Percentiles rank a stretch among this genome's conserved stretches.
Conservation (phyloP, 345 rosid species). For the Rhodamnia rubescens region DNA sequence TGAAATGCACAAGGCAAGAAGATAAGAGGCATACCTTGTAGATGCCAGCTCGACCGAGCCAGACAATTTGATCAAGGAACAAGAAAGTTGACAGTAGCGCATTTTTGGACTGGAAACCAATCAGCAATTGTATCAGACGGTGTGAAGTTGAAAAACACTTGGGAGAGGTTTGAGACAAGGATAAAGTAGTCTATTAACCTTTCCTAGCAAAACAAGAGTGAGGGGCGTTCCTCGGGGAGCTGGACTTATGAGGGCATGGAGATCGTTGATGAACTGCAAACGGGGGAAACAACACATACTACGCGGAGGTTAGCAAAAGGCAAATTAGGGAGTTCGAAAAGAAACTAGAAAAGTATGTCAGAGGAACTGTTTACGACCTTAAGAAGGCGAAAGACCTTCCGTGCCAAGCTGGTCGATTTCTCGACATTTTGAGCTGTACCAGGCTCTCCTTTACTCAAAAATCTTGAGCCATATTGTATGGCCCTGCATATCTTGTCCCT, state of each 20-base stretch:
- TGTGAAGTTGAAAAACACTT: neutral
- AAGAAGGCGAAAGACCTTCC: slow-evolving; percentile 95
- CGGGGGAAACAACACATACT: neutral
- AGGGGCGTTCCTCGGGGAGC: slow-evolving; percentile 85
- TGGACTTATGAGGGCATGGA: slow-evolving; percentile 82
- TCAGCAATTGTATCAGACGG: neutral
- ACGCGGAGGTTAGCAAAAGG: neutral
- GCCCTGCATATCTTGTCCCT: slow-evolving; percentile 99
- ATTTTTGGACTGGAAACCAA: slow-evolving; percentile 68
- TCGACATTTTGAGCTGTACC: slow-evolving; percentile 93
- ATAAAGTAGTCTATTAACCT: slow-evolving; percentile 30
- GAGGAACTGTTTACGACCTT: slow-evolving; percentile 28
- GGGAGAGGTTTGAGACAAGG: neutral
- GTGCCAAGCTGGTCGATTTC: slow-evolving; percentile 88
- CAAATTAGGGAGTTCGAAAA: neutral
- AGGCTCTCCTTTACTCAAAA: slow-evolving; percentile 80
- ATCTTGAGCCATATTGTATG: slow-evolving; percentile 92
- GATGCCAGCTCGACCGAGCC: slow-evolving; percentile 93
- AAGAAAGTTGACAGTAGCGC: slow-evolving; percentile 78
- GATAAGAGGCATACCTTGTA: slow-evolving; percentile 51
- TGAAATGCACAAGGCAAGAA: neutral
- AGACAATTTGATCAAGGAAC: slow-evolving; percentile 94
- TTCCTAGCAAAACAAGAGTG: slow-evolving; percentile 77
- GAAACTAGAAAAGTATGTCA: neutral
- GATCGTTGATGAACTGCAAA: slow-evolving; percentile 86